A percentile compares a stretch with the other conserved stretches of the same genome.
These are phyloP conservation scores for Trichosporon coremiiforme DNA, from an alignment of 1,284 basidiomycete genomes.

Conservation along the genomic window DNA sequence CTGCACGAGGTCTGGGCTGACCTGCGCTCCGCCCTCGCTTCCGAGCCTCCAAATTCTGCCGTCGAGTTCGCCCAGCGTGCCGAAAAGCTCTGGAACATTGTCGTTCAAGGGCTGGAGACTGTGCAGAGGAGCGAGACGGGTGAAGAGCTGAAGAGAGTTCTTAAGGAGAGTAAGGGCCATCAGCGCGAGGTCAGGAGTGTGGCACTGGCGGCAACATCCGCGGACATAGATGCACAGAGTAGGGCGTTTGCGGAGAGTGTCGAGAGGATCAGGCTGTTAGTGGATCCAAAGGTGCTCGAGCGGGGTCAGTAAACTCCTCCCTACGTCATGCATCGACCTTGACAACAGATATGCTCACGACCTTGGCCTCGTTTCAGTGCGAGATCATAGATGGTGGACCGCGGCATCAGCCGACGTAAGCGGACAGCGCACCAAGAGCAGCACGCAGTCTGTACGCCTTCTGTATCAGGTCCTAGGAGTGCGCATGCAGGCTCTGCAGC, in stretches of 20 bases:
- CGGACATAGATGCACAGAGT: background rate
- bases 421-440: background rate
- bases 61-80: background rate
- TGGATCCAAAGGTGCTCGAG: background rate
- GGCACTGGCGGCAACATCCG: background rate
- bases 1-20: background rate
- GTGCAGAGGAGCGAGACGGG: too few species aligned
- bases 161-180: background rate
- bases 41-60: background rate
- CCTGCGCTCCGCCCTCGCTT: background rate
- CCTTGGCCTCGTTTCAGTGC: too few species aligned
- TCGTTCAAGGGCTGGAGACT: background rate
- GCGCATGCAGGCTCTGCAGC: background rate
- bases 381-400: too few species aligned
- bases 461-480: background rate
- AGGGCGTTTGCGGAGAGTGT: background rate
- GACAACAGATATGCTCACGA: background rate
- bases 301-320: background rate
- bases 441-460: background rate
- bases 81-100: background rate
- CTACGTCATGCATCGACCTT: background rate
- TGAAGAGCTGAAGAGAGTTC: background rate
- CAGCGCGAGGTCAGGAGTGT: background rate
- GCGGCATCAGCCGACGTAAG: background rate
- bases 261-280: background rate